Evolutionary conservation across 306 rosid genomes (phyloP).

Genomic region (Mucuna pruriens): DNA sequence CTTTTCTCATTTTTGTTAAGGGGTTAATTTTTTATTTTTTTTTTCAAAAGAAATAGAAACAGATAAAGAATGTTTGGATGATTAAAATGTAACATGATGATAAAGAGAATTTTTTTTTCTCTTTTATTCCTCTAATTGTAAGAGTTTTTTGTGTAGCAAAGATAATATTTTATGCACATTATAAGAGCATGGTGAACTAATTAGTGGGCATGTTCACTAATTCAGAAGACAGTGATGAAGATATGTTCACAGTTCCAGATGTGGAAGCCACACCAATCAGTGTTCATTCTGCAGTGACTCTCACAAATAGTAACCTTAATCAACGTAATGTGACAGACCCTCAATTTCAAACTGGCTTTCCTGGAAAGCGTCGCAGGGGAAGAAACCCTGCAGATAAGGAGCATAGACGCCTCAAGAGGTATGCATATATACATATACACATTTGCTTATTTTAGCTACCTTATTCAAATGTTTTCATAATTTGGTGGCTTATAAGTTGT

Average conservation of each 20-base stretch:
- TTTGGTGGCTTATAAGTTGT: not conserved
- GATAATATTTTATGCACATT: not conserved
- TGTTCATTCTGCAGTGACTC: slow-evolving; percentile 20
- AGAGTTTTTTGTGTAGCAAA: not conserved
- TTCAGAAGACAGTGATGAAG: slow-evolving; percentile 69
- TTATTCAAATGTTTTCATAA: not conserved
- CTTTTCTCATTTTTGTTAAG: not conserved
- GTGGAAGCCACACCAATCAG: slow-evolving; percentile 35
- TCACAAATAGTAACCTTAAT: slow-evolving; percentile 10
- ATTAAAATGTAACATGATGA: not conserved
- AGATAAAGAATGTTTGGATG: not conserved
- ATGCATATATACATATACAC: not conserved
- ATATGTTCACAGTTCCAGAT: slow-evolving; percentile 66
- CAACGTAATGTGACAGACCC: slow-evolving; percentile 16
- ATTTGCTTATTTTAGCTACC: not conserved
- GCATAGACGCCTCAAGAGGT: slow-evolving; percentile 70
- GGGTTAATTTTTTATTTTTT: not conserved
- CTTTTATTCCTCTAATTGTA: not conserved
- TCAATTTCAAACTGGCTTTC: slow-evolving; percentile 34
- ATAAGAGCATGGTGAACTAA: not conserved
- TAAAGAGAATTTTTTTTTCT: not conserved
- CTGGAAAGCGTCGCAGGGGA: slow-evolving; percentile 62
- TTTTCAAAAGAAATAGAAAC: not conserved
- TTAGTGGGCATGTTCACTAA: not conserved
- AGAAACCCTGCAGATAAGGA: slow-evolving; percentile 68